phyloP scores from a whole-genome alignment of 495 filamentous ascomycete genomes.

The Tetracladium setigerum region DNA sequence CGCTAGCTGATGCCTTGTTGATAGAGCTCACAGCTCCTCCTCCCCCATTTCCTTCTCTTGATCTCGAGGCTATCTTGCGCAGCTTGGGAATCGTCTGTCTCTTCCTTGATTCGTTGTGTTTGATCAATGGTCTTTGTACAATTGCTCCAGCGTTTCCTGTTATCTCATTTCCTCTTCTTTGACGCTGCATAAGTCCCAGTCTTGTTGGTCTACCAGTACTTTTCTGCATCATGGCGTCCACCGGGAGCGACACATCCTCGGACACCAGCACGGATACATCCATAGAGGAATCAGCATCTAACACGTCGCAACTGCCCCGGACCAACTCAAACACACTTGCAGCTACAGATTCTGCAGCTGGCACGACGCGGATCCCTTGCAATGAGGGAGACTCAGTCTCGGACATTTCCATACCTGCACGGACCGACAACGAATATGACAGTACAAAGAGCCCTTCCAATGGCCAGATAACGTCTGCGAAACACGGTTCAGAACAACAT shows the following conservation, averaged over 20 bases:
- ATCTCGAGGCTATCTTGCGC: constrained; percentile 8
- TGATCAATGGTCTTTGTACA: constrained; percentile 15
- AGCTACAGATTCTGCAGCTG: too few relatives aligned
- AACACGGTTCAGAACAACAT: not conserved
- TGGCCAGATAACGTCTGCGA: not conserved
- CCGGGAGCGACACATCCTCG: constrained; percentile 5
- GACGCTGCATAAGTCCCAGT: too few relatives aligned
- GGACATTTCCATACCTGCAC: constrained; percentile 22
- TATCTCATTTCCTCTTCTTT: constrained; percentile 15
- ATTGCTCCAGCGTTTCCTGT: constrained; percentile 1
- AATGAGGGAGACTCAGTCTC: constrained; percentile 18
- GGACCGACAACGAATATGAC: constrained; percentile 17
- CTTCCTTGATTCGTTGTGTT: constrained; percentile 16
- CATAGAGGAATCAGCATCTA: constrained; percentile 13
- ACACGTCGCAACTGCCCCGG: too few relatives aligned
- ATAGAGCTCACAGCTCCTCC: too few relatives aligned
- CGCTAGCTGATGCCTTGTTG: too few relatives aligned
- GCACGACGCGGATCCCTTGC: too few relatives aligned
- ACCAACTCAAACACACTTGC: too few relatives aligned
- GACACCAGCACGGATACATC: constrained; percentile 7
- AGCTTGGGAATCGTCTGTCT: constrained; percentile 1
- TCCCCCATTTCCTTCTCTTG: constrained; percentile 2
- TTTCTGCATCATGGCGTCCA: constrained; percentile 14
- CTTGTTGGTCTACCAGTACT: too few relatives aligned
- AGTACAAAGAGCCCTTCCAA: not conserved